Conservation (phyloP, 2,329 filamentous ascomycete genomes). For the Biscogniauxia sp. region DNA sequence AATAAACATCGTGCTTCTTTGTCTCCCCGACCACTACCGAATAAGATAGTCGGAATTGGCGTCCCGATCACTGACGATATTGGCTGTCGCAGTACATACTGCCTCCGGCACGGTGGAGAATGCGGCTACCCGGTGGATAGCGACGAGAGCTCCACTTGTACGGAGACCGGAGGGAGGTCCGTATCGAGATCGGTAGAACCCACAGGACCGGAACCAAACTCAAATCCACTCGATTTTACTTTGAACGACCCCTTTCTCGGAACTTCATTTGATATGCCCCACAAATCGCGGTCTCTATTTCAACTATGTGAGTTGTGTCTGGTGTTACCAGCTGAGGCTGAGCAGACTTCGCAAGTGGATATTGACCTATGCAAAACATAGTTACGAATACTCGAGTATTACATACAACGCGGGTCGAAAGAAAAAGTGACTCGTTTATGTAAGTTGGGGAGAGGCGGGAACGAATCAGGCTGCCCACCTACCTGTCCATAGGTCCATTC, state of each 20-base stretch:
- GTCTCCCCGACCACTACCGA: background rate
- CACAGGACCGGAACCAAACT: slow-evolving; percentile 18
- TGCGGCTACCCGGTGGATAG: slow-evolving; percentile 36
- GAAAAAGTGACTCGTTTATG: slow-evolving; percentile 35
- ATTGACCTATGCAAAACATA: slow-evolving; percentile 20
- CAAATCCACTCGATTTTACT: slow-evolving; percentile 19
- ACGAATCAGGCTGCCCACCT: background rate
- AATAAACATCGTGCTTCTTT: background rate
- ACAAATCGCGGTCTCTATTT: slow-evolving; percentile 36
- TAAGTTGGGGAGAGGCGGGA: slow-evolving; percentile 18
- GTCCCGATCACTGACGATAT: slow-evolving; percentile 8
- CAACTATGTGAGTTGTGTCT: slow-evolving; percentile 33
- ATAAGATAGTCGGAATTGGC: background rate
- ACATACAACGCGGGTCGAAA: slow-evolving; percentile 39
- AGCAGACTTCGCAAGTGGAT: slow-evolving; percentile 17
- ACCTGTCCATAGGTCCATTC: background rate
- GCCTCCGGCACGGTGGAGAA: slow-evolving; percentile 43
- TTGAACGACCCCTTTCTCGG: slow-evolving; percentile 31
- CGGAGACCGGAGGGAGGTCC: slow-evolving; percentile 15
- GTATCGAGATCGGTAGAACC: slow-evolving; percentile 24
- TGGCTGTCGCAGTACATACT: slow-evolving; percentile 39
- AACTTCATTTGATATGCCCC: slow-evolving; percentile 32
- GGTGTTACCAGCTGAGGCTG: slow-evolving; percentile 9
- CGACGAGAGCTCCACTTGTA: slow-evolving; percentile 18
- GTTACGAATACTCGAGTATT: slow-evolving; percentile 42